phyloP scores from a whole-genome alignment of 176 grass and related monocot genomes.

The Oryza glaberrima region DNA sequence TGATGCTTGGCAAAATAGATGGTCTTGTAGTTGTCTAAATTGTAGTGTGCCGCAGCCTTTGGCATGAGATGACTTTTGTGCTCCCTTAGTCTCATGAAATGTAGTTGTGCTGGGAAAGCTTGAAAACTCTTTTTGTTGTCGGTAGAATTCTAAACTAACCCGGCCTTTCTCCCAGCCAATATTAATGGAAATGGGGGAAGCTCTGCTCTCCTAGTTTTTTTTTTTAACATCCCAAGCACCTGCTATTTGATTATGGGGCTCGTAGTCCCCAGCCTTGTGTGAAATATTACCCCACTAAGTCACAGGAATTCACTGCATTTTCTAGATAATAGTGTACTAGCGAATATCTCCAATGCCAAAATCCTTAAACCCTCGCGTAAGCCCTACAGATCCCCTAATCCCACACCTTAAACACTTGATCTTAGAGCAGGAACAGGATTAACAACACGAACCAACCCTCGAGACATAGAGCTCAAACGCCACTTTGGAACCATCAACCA shows the following conservation, averaged over 20 bases:
- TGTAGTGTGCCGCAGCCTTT: no score
- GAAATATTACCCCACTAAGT: neutral
- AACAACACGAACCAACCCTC: neutral
- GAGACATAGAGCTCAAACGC: neutral
- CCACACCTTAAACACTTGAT: neutral
- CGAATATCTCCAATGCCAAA: neutral
- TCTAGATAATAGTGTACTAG: neutral
- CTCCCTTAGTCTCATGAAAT: no score
- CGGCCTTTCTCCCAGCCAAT: no score
- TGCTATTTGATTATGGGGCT: neutral
- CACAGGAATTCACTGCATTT: neutral
- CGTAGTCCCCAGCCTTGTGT: neutral
- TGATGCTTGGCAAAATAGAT: no score
- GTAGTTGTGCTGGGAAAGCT: no score
- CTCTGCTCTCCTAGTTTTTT: no score
- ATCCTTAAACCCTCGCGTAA: constrained; percentile 23
- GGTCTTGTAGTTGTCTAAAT: no score
- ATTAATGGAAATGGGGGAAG: no score
- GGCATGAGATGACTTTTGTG: no score
- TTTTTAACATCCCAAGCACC: neutral
- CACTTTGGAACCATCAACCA: neutral
- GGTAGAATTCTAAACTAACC: no score
- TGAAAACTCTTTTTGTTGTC: no score
- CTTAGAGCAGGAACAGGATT: neutral
- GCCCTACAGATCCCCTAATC: neutral